phyloP scores from a whole-genome alignment of 192 early-diverging fungal genomes.

The Piromyces finnis region DNA sequence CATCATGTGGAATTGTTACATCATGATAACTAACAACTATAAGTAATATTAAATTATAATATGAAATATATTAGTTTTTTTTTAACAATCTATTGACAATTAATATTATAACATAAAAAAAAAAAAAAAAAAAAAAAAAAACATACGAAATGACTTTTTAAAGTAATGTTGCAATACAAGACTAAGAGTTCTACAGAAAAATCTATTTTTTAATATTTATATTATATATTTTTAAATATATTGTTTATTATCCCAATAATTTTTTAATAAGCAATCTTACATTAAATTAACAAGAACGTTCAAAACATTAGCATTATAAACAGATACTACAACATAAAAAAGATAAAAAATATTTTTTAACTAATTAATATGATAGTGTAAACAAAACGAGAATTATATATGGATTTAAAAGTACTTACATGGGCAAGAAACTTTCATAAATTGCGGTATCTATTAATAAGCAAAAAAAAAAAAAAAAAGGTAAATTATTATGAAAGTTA shows the following conservation, averaged over 20 bases:
- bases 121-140: too few relatives aligned
- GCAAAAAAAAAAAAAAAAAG: neutral
- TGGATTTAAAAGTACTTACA: neutral
- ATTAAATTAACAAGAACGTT: neutral
- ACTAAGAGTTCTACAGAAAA: neutral
- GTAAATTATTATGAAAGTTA: neutral
- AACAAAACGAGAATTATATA: too few relatives aligned
- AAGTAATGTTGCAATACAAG: neutral
- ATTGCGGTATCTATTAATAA: neutral
- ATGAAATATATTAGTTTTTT: too few relatives aligned
- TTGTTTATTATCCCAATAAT: too few relatives aligned
- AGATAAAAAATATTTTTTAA: too few relatives aligned
- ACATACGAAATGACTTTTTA: neutral
- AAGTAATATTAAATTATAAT: too few relatives aligned
- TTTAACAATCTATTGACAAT: too few relatives aligned
- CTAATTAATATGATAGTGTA: too few relatives aligned
- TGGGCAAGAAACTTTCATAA: neutral
- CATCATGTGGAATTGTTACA: neutral
- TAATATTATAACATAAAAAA: too few relatives aligned
- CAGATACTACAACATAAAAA: neutral
- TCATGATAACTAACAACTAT: neutral
- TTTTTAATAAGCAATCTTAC: too few relatives aligned
- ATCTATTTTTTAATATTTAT: neutral
- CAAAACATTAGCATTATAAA: neutral
- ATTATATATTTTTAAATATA: neutral